Conservation (phyloP, 768 basidiomycete genomes). For the Tylopilus subfusipes region DNA sequence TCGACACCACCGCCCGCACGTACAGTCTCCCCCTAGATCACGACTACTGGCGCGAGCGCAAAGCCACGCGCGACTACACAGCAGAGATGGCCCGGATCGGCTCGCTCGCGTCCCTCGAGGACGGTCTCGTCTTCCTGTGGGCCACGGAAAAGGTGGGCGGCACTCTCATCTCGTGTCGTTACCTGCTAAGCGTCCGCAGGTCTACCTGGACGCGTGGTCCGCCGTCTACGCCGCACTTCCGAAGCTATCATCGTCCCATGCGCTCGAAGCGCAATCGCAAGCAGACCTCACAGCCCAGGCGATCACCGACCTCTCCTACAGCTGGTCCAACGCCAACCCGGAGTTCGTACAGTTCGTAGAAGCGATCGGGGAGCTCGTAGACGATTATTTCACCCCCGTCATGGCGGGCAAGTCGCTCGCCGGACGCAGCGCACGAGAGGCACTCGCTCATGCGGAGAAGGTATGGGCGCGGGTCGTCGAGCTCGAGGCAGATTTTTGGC, state of each 20-base stretch:
- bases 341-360: conserved; percentile 56
- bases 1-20: conserved; percentile 45
- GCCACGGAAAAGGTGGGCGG: conserved; percentile 67
- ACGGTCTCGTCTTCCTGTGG: conserved; percentile 72
- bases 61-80: conserved; percentile 64
- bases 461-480: conserved; percentile 60
- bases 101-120: conserved; percentile 45
- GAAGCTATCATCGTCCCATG: neutral
- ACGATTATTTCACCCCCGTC: conserved; percentile 35
- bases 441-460: conserved; percentile 38
- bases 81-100: conserved; percentile 64
- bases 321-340: conserved; percentile 49
- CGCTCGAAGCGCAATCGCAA: neutral
- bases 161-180: too few relatives aligned
- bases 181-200: conserved; percentile 34
- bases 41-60: conserved; percentile 45
- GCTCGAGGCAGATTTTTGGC: conserved; percentile 62
- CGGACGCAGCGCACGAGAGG: conserved; percentile 6
- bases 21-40: conserved; percentile 43
- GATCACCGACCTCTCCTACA: conserved; percentile 49
- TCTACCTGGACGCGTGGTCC: conserved; percentile 70
- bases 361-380: conserved; percentile 45
- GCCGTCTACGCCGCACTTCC: conserved; percentile 34
- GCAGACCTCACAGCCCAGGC: conserved; percentile 25
- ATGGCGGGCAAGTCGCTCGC: conserved; percentile 31